Percentiles rank a stretch among this genome's conserved stretches.
Evolutionary conservation across 148 eudicot genomes (phyloP).

Genomic region (Hydrangea macrophylla): DNA sequence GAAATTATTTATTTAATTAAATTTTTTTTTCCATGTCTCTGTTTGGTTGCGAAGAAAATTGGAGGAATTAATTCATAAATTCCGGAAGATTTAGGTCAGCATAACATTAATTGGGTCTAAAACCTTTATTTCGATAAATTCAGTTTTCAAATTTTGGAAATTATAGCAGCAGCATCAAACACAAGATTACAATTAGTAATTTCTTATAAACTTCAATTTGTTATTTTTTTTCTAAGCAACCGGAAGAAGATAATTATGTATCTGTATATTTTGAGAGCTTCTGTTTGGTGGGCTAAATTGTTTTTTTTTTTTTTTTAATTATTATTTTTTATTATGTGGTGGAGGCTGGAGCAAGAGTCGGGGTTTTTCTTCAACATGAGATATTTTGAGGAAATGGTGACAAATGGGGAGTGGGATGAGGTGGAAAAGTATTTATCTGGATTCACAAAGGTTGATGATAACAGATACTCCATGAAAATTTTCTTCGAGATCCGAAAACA

Average conservation of each 20-base stretch:
- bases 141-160: neutral
- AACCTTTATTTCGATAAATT: neutral
- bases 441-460: conserved; percentile 96
- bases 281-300: conserved; percentile 4
- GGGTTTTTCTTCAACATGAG: conserved; percentile 90
- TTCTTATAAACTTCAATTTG: neutral
- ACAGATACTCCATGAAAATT: conserved; percentile 92
- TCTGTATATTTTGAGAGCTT: conserved; percentile 4
- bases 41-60: neutral
- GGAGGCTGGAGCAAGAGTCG: conserved; percentile 94
- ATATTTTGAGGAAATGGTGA: conserved; percentile 85
- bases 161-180: neutral
- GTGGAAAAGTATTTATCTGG: conserved; percentile 89
- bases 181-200: neutral
- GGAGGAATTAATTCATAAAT: neutral
- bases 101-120: neutral
- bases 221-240: conserved; percentile 5
- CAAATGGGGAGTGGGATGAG: conserved; percentile 91
- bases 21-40: neutral
- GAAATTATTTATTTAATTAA: too few relatives aligned
- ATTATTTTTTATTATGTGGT: too few relatives aligned
- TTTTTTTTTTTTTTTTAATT: conserved; percentile 2
- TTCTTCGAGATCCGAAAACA: conserved; percentile 97
- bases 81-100: neutral
- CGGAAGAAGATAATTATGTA: neutral